Base-by-base conservation (phyloP, 176 grass and related monocot species). In the Oryza australiensis region DNA sequence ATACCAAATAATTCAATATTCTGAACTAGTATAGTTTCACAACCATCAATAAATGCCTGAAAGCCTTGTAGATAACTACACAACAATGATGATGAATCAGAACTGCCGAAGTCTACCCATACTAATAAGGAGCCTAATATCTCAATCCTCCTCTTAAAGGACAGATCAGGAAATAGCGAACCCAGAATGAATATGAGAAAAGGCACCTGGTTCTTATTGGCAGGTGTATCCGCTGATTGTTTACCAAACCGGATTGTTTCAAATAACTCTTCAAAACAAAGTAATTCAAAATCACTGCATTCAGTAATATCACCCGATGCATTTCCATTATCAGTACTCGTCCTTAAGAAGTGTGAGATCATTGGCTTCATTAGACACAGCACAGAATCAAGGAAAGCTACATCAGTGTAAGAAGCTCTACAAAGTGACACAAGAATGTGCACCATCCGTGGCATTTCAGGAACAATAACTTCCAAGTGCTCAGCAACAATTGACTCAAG, bases 261-360 rank as follows among this genome's bases (percentile, higher is more conserved):
- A 79, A 94, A 98, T 66, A 98, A 78, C 70, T 98, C 95, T 88
- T 94, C 95, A 89, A 98, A 94, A 85, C 88, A 88, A 85, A 82
- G 80, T 37, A 88, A 92, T 71, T 93, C 92, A 93, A 94, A 89
- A 89, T 93, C 88, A 38, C 86, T 86, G 80, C 64, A 73, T 66
- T 76, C 73, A 27, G 68, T 89, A 64, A 78, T 59, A 41, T 91
- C 66, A 60, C 78, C 63, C 15, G 85, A 88, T 59, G 86, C 65
- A 64, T 93, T 88, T 92, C 85, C 87, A 80, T 91, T 82, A 68
- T 80, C 80, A 48, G 66, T 76, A 75, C 74, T 75, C 87, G 84
- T 89, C 81, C 62, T 83, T 84, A 98, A 73, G 76, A 84, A 94
- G 80, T 91, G 89, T 26, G 88, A 93, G 30, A 98, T 85, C 22